These are phyloP conservation scores for Globisporangium rhizosaccharum DNA, from an alignment of 352 stramenopile species.

Conservation along the genomic window DNA sequence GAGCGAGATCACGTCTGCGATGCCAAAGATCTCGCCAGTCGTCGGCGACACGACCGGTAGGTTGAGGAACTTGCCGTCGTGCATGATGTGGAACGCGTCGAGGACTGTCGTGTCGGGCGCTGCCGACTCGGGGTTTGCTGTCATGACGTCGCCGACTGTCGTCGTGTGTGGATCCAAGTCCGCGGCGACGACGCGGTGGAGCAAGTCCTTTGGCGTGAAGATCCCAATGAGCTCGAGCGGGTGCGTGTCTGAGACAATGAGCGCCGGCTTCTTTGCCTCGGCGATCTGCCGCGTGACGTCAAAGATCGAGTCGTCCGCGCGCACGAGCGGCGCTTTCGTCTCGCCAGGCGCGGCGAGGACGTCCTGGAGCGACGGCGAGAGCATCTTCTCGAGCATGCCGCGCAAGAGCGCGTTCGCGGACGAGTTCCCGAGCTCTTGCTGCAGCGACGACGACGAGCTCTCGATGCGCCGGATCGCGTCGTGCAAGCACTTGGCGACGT, in stretches of 20 bases:
- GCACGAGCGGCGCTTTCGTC: conserved; percentile 67
- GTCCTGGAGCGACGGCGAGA: conserved; percentile 78
- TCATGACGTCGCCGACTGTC: conserved; percentile 93
- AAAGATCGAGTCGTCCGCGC: conserved; percentile 58
- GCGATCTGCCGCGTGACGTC: conserved; percentile 77
- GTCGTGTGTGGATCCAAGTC: conserved; percentile 86
- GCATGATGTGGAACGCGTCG: conserved; percentile 98
- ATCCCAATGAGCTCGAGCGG: conserved; percentile 89
- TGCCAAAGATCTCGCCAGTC: conserved; percentile 68
- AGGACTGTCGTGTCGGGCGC: conserved; percentile 92
- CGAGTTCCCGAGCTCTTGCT: conserved; percentile 71
- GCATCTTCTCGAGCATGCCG: conserved; percentile 85
- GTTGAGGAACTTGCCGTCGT: conserved; percentile 97
- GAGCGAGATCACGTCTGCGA: conserved; percentile 80
- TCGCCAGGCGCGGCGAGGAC: conserved; percentile 59
- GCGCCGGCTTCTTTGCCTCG: conserved; percentile 64
- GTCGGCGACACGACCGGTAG: conserved; percentile 89
- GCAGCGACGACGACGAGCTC: conserved; percentile 65
- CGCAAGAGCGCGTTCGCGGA: conserved; percentile 54
- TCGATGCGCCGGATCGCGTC: conserved; percentile 98
- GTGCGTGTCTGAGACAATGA: conserved; percentile 68
- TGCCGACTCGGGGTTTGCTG: conserved; percentile 92
- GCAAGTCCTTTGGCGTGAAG: conserved; percentile 97
- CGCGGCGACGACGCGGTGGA: conserved; percentile 92
- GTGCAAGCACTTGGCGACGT: conserved; percentile 98